Evolutionary conservation across 768 basidiomycete species (phyloP).

Genomic region (Chiua virens): DNA sequence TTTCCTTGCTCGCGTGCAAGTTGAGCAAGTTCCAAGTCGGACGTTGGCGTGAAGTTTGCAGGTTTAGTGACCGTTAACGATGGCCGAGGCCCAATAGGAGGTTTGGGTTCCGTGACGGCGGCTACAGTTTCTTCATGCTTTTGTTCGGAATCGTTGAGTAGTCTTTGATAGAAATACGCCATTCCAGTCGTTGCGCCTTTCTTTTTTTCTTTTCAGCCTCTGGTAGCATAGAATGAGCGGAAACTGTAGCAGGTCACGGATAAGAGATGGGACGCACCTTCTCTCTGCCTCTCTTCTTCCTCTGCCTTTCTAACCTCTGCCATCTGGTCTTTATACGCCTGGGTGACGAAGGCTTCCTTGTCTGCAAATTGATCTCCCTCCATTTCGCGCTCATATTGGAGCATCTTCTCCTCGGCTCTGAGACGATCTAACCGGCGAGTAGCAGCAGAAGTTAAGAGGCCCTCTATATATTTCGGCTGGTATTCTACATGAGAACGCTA

Average conservation of each 20-base stretch:
- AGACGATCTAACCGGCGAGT: slow-evolving; percentile 86
- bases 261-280: slow-evolving; percentile 56
- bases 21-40: slow-evolving; percentile 74
- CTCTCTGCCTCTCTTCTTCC: slow-evolving; percentile 85
- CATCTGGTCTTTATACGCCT: slow-evolving; percentile 96
- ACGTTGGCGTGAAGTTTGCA: slow-evolving; percentile 55
- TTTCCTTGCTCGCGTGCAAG: slow-evolving; percentile 74
- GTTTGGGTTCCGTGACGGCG: slow-evolving; percentile 55
- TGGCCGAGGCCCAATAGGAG: slow-evolving; percentile 60
- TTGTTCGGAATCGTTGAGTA: slow-evolving; percentile 77
- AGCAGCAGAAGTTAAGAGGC: slow-evolving; percentile 76
- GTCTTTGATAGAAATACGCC: slow-evolving; percentile 78
- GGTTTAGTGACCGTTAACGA: slow-evolving; percentile 75
- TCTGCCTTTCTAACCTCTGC: slow-evolving; percentile 87
- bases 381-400: slow-evolving; percentile 85
- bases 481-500: slow-evolving; percentile 11
- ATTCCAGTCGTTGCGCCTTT: slow-evolving; percentile 70
- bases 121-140: slow-evolving; percentile 86
- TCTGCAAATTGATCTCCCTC: slow-evolving; percentile 94
- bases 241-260: background rate
- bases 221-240: slow-evolving; percentile 9
- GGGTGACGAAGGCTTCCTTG: slow-evolving; percentile 97
- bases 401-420: slow-evolving; percentile 97
- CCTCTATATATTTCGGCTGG: slow-evolving; percentile 92
- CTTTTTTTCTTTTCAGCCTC: slow-evolving; percentile 62